Conservation (phyloP, 192 early-diverging fungal species). For the Umbelopsis vinacea region DNA sequence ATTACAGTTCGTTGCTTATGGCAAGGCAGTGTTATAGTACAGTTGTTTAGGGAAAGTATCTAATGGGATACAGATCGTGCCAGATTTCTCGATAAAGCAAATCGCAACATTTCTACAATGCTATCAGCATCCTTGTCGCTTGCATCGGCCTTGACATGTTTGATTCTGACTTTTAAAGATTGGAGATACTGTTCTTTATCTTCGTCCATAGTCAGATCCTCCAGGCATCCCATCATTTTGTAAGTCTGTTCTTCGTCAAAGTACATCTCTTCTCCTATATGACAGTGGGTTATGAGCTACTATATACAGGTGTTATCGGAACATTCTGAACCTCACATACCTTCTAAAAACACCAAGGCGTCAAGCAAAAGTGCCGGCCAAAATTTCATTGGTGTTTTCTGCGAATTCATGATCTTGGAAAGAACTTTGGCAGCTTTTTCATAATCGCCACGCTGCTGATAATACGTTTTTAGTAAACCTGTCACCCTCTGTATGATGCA, state of each 20-base stretch:
- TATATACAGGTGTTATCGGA: not conserved
- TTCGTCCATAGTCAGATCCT: not conserved
- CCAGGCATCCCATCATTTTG: constrained; percentile 13
- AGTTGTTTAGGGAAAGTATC: not conserved
- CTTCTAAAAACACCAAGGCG: constrained; percentile 6
- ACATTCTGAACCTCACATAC: not conserved
- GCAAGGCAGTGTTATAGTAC: too few relatives aligned
- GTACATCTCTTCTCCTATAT: constrained; percentile 10
- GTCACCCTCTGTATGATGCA: too few relatives aligned
- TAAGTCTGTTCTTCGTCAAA: constrained; percentile 15
- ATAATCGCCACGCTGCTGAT: constrained; percentile 22
- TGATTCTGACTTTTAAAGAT: not conserved
- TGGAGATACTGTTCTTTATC: not conserved
- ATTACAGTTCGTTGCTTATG: too few relatives aligned
- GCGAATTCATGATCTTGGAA: constrained; percentile 2
- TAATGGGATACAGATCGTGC: constrained; percentile 2
- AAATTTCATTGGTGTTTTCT: constrained; percentile 4
- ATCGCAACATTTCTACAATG: constrained; percentile 7
- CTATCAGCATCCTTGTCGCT: constrained; percentile 7
- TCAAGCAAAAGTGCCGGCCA: constrained; percentile 14
- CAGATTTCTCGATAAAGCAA: constrained; percentile 4
- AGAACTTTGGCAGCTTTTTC: not conserved
- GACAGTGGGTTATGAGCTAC: not conserved
- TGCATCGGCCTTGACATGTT: constrained; percentile 20
- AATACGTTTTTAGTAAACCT: not conserved